A percentile compares a stretch with the other conserved stretches of the same genome.
Conservation (phyloP, 1,284 basidiomycete genomes). For the Neonothopanus nambi region DNA sequence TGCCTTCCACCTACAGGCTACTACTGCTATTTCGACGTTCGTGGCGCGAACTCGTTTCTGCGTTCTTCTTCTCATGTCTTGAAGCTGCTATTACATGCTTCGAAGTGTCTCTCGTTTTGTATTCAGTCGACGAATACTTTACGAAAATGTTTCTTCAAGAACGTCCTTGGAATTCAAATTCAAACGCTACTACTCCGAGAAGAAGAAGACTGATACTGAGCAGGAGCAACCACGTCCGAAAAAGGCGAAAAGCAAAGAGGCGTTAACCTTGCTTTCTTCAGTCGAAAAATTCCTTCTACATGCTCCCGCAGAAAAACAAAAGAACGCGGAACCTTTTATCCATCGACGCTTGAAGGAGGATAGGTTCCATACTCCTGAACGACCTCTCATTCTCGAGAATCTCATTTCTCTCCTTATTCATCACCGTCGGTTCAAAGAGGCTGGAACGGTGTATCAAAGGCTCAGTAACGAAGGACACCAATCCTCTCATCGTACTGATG, state of each 20-base stretch:
- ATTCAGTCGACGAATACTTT: too few species aligned
- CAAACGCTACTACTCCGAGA: too few species aligned
- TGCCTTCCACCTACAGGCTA: too few species aligned
- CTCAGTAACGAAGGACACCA: conserved; percentile 43
- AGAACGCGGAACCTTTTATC: conserved; percentile 3
- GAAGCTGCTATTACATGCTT: too few species aligned
- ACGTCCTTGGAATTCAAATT: too few species aligned
- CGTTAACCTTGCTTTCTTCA: background rate
- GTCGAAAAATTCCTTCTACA: background rate
- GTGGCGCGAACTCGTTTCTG: too few species aligned
- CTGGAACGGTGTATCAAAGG: conserved; percentile 38
- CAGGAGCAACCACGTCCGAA: too few species aligned
- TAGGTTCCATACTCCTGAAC: background rate
- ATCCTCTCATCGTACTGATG: conserved; percentile 36
- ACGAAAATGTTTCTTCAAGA: background rate
- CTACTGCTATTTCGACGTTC: background rate
- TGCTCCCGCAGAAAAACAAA: background rate
- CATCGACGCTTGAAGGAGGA: conserved; percentile 3
- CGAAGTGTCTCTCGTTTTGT: too few species aligned
- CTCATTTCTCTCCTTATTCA: conserved; percentile 38
- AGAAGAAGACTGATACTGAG: too few species aligned
- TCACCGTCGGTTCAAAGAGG: conserved; percentile 34
- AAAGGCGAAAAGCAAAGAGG: too few species aligned
- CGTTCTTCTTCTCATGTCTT: too few species aligned
- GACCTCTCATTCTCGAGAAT: conserved; percentile 25